Percentiles rank a stretch among this genome's conserved stretches.
phyloP scores from a whole-genome alignment of 2,329 filamentous ascomycete genomes.

The Beauveria brongniartii region DNA sequence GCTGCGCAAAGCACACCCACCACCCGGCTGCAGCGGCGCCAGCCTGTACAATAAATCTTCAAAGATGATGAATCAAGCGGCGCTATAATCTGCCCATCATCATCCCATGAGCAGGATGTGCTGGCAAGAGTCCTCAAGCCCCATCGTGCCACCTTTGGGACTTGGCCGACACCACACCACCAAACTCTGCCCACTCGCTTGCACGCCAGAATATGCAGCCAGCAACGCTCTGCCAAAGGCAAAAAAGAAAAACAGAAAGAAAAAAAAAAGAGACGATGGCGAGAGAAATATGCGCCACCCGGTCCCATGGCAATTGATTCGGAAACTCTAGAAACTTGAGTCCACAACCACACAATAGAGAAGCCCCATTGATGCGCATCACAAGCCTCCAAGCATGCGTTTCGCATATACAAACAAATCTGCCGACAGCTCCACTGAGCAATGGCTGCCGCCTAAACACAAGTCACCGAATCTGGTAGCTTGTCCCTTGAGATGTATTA shows the following conservation, averaged over 20 bases:
- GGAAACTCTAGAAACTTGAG: not conserved
- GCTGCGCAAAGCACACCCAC: not conserved
- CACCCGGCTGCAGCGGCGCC: not conserved
- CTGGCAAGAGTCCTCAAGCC: not conserved
- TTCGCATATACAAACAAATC: constrained; percentile 2
- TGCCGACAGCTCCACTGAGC: not conserved
- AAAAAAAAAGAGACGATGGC: not conserved
- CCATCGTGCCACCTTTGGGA: not conserved
- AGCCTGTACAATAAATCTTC: not conserved
- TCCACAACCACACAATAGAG: not conserved
- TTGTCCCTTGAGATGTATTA: too few species aligned
- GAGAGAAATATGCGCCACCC: not conserved
- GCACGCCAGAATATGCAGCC: not conserved
- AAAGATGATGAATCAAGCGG: not conserved
- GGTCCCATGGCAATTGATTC: not conserved
- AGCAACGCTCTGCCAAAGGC: not conserved
- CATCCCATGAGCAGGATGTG: not conserved
- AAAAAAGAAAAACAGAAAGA: not conserved
- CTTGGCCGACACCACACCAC: not conserved
- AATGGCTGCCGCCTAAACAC: not conserved
- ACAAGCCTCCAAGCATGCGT: not conserved
- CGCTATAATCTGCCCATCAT: constrained; percentile 3
- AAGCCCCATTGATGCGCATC: not conserved
- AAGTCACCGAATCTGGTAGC: not conserved
- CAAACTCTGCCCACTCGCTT: not conserved